Conservation (phyloP, 139 green algal species). For the Edaphochlamys debaryana region DNA sequence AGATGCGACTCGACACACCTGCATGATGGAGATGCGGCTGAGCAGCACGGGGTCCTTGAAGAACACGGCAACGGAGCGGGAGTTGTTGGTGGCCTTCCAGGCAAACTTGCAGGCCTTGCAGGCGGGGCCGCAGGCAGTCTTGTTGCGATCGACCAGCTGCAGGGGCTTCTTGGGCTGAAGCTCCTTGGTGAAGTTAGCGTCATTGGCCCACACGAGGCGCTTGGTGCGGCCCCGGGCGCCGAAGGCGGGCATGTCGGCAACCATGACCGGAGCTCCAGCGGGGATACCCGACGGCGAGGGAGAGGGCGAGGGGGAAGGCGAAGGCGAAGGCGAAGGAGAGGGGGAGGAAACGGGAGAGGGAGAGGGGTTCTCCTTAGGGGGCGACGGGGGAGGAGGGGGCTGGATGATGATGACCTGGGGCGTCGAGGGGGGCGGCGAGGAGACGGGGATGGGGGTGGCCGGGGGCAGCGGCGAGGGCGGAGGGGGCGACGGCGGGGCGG, state of each 20-base stretch:
- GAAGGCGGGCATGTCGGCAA: not conserved
- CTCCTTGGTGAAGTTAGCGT: not conserved
- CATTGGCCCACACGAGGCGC: not conserved
- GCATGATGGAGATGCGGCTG: not conserved
- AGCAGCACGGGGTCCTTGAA: conserved; percentile 12
- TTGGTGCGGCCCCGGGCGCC: not conserved
- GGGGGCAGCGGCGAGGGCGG: too few relatives aligned
- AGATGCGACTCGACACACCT: too few relatives aligned
- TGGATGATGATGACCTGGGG: too few relatives aligned
- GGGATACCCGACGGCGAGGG: too few relatives aligned
- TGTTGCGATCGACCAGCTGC: not conserved
- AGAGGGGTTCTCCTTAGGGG: not conserved
- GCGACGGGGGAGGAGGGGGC: too few relatives aligned
- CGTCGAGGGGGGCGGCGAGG: too few relatives aligned
- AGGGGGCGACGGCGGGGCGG: too few relatives aligned
- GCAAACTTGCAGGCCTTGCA: not conserved
- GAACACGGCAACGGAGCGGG: not conserved
- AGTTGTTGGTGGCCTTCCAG: too few relatives aligned
- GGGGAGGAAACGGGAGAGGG: too few relatives aligned
- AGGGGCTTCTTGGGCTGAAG: not conserved
- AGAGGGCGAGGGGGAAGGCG: too few relatives aligned
- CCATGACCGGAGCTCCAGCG: not conserved
- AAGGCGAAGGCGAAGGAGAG: not conserved
- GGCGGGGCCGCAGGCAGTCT: not conserved
- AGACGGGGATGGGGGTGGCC: too few relatives aligned